A percentile compares a stretch with the other conserved stretches of the same genome.
These are phyloP conservation scores for Monarda citriodora DNA, from an alignment of 305 asterid species.

Conservation along the genomic window DNA sequence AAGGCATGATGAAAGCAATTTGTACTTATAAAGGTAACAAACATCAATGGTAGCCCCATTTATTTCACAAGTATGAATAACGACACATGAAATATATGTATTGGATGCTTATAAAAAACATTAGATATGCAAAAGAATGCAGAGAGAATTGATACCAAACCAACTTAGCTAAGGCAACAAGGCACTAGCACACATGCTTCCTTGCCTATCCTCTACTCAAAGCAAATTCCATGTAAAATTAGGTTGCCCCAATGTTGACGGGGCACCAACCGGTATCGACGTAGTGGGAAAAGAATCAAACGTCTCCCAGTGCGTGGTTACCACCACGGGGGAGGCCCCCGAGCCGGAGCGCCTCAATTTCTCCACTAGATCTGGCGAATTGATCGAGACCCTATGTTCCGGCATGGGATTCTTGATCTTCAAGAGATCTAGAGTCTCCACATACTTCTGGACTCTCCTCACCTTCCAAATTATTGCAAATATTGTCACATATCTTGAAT, in stretches of 20 bases:
- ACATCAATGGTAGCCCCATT: slow-evolving; percentile 14
- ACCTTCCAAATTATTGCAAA: slow-evolving; percentile 36
- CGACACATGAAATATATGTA: slow-evolving; percentile 13
- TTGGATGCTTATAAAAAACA: slow-evolving; percentile 33
- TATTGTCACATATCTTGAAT: neutral
- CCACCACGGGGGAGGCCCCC: slow-evolving; percentile 54
- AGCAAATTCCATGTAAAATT: slow-evolving; percentile 75
- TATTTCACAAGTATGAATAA: slow-evolving; percentile 19
- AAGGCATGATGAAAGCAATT: neutral
- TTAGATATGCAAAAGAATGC: slow-evolving; percentile 71
- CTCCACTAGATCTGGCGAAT: slow-evolving; percentile 25
- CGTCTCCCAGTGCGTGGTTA: slow-evolving; percentile 96
- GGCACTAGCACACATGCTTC: slow-evolving; percentile 13
- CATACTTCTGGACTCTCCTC: slow-evolving; percentile 74
- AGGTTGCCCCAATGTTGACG: slow-evolving; percentile 49
- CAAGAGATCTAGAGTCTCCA: slow-evolving; percentile 71
- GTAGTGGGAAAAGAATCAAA: slow-evolving; percentile 55
- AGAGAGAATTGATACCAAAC: slow-evolving; percentile 45
- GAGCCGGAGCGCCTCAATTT: slow-evolving; percentile 34
- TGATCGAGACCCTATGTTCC: slow-evolving; percentile 16
- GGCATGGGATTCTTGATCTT: slow-evolving; percentile 42
- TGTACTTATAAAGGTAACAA: slow-evolving; percentile 6
- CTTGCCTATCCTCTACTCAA: slow-evolving; percentile 30
- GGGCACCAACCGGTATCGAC: slow-evolving; percentile 6
- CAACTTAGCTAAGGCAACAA: slow-evolving; percentile 28